A percentile compares a stretch with the other conserved stretches of the same genome.
Conservation (phyloP, 495 filamentous ascomycete species). For the Penicillium psychrofluorescens region DNA sequence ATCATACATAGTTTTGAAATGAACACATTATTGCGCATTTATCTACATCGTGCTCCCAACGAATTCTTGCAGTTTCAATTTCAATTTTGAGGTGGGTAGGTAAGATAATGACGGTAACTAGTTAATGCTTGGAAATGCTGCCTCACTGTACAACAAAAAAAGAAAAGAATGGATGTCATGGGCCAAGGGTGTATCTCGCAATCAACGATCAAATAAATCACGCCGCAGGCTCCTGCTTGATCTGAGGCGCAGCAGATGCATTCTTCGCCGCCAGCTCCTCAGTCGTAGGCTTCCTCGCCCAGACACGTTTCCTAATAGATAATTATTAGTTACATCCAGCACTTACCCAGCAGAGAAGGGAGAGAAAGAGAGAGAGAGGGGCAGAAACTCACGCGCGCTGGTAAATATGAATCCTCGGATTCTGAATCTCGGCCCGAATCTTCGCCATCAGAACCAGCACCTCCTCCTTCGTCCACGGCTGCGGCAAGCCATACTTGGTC, state of each 20-base stretch:
- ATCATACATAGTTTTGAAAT: constrained; percentile 16
- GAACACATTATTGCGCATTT: too few relatives aligned
- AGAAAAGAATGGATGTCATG: too few relatives aligned
- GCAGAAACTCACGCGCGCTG: neutral
- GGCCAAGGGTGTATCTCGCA: too few relatives aligned
- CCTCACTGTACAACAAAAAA: too few relatives aligned
- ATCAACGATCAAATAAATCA: too few relatives aligned
- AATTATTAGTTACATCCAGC: neutral
- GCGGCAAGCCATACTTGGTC: constrained; percentile 2
- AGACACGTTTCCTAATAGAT: neutral
- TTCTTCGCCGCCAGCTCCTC: constrained; percentile 56
- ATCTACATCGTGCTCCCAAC: too few relatives aligned
- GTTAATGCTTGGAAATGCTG: too few relatives aligned
- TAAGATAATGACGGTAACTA: too few relatives aligned
- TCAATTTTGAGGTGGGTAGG: too few relatives aligned
- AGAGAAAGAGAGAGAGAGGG: neutral
- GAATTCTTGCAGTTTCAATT: too few relatives aligned
- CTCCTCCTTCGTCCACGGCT: constrained; percentile 7
- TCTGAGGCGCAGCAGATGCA: too few relatives aligned
- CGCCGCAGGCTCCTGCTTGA: too few relatives aligned
- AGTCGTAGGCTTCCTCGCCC: constrained; percentile 20
- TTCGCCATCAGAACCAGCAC: constrained; percentile 6
- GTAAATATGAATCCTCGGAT: constrained; percentile 4
- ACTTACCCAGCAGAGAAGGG: neutral
- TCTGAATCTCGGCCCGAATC: constrained; percentile 1